Conservation (phyloP, 148 eudicot species). For the Fallopia convolvulus region DNA sequence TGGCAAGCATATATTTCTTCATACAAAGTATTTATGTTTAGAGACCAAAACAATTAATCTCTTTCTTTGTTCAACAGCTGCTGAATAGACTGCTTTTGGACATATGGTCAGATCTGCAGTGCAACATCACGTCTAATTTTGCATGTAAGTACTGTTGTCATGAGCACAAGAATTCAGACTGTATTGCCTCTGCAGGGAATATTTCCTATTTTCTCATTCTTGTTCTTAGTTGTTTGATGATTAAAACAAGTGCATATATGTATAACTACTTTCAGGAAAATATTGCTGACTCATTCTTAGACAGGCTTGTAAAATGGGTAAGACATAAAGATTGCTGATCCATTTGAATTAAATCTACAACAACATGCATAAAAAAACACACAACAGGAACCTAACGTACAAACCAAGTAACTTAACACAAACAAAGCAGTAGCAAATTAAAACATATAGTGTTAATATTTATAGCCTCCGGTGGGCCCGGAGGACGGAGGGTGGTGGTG, state of each 20-base stretch:
- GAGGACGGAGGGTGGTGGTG: neutral
- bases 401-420: too few species aligned
- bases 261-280: slow-evolving; percentile 55
- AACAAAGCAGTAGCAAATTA: too few species aligned
- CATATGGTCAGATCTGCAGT: slow-evolving; percentile 99
- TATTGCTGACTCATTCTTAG: slow-evolving; percentile 70
- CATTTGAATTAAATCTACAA: slow-evolving; percentile 41
- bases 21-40: neutral
- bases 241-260: neutral
- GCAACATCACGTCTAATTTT: slow-evolving; percentile 93
- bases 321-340: slow-evolving; percentile 87
- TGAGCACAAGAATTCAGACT: neutral
- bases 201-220: neutral
- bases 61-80: slow-evolving; percentile 57
- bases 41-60: neutral
- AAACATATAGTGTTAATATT: neutral
- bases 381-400: too few species aligned
- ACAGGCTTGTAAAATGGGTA: slow-evolving; percentile 84
- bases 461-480: neutral
- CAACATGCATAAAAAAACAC: too few species aligned
- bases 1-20: neutral
- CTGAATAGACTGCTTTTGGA: slow-evolving; percentile 96
- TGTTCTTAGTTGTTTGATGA: neutral
- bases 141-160: slow-evolving; percentile 54
- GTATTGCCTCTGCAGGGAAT: neutral